These are phyloP conservation scores for Simplicillium aogashimaense DNA, from an alignment of 2,329 filamentous ascomycete species.

Conservation along the genomic window DNA sequence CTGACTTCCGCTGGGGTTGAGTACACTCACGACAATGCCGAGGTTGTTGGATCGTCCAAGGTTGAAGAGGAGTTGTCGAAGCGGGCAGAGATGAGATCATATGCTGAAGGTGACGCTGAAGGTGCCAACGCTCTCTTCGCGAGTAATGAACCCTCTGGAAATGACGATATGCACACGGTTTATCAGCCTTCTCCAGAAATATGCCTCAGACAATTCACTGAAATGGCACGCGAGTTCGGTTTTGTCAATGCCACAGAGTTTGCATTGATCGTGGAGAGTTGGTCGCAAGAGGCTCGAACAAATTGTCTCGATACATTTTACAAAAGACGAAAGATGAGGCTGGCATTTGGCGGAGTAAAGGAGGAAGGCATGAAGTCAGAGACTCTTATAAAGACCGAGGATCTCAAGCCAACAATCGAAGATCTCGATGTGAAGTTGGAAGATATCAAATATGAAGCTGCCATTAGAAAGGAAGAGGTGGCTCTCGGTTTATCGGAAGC, in stretches of 20 bases:
- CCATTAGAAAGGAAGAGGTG: background rate
- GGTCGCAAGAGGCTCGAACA: conserved; percentile 75
- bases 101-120: conserved; percentile 30
- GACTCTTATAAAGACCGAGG: conserved; percentile 1
- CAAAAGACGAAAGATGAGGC: conserved; percentile 44
- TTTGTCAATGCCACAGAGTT: conserved; percentile 73
- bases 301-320: conserved; percentile 79
- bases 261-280: conserved; percentile 80
- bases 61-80: conserved; percentile 80
- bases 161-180: conserved; percentile 20
- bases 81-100: conserved; percentile 55
- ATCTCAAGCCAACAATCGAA: conserved; percentile 1
- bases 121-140: conserved; percentile 49
- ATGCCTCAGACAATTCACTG: conserved; percentile 75
- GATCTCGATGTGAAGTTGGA: conserved; percentile 1
- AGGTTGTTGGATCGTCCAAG: conserved; percentile 86
- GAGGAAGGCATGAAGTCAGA: conserved; percentile 7
- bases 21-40: conserved; percentile 93
- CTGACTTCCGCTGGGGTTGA: conserved; percentile 79
- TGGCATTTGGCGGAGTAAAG: conserved; percentile 9
- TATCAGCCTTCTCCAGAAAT: conserved; percentile 71
- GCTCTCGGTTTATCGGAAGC: too few species aligned
- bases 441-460: background rate
- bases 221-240: conserved; percentile 73
- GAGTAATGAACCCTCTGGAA: conserved; percentile 22